A percentile compares a stretch with the other conserved stretches of the same genome.
These are phyloP conservation scores for Chaetomiaceae sp. DNA, from an alignment of 2,329 filamentous ascomycete genomes.

Conservation along the genomic window DNA sequence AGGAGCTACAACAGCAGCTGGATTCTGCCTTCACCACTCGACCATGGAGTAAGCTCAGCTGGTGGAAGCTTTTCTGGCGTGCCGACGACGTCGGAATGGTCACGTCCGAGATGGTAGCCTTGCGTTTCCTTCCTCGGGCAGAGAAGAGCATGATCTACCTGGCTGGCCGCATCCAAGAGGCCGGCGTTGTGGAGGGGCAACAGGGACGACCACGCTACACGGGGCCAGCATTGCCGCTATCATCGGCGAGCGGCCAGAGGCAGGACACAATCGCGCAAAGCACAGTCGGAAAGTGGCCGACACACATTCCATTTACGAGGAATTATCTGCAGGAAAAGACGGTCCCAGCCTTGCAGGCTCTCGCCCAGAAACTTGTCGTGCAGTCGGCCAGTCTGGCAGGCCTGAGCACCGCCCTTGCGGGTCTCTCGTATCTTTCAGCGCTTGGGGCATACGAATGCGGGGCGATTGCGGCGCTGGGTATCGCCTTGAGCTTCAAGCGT, in stretches of 20 bases:
- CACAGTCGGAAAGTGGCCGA: conserved; percentile 57
- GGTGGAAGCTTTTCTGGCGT: conserved; percentile 95
- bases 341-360: conserved; percentile 65
- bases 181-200: conserved; percentile 19
- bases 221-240: conserved; percentile 22
- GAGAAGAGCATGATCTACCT: conserved; percentile 82
- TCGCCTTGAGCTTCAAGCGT: conserved; percentile 54
- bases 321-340: conserved; percentile 61
- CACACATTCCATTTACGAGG: conserved; percentile 69
- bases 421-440: conserved; percentile 53
- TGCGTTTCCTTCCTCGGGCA: conserved; percentile 70
- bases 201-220: conserved; percentile 23
- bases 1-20: conserved; percentile 75
- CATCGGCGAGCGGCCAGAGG: background rate
- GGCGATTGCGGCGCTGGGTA: conserved; percentile 56
- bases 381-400: conserved; percentile 71
- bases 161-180: conserved; percentile 54
- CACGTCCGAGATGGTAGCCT: conserved; percentile 70
- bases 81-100: conserved; percentile 89
- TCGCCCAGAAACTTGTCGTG: conserved; percentile 70
- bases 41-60: conserved; percentile 74
- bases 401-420: conserved; percentile 52
- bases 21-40: conserved; percentile 71
- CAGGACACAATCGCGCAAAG: conserved; percentile 5
- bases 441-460: conserved; percentile 58